These are phyloP conservation scores for Exophiala sp. DNA, from an alignment of 2,329 filamentous ascomycete genomes.

Conservation along the genomic window DNA sequence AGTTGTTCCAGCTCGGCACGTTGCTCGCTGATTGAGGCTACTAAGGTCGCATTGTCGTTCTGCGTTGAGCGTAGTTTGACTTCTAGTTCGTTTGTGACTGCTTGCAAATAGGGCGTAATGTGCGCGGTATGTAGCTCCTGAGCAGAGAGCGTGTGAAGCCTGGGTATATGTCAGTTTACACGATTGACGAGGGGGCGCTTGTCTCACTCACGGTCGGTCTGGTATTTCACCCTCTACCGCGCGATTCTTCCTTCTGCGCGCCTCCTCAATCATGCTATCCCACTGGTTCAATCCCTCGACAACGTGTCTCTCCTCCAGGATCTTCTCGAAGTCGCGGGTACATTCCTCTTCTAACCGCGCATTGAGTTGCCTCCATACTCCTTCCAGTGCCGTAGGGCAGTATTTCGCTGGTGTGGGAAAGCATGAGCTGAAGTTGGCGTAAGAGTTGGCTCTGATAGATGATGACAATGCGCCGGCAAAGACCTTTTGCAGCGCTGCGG, in stretches of 20 bases:
- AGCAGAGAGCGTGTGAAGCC: constrained; percentile 54
- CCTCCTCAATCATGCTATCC: constrained; percentile 55
- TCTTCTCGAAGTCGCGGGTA: constrained; percentile 55
- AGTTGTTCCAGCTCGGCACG: constrained; percentile 53
- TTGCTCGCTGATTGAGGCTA: constrained; percentile 49
- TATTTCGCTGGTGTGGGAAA: constrained; percentile 58
- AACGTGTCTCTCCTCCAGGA: constrained; percentile 52
- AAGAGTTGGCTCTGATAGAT: constrained; percentile 56
- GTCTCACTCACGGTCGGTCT: constrained; percentile 16
- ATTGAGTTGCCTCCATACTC: constrained; percentile 54
- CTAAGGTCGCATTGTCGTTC: constrained; percentile 48
- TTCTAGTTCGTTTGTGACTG: constrained; percentile 46
- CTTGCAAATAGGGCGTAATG: constrained; percentile 50
- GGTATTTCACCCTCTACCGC: constrained; percentile 22
- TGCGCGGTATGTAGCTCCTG: constrained; percentile 54
- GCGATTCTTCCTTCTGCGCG: constrained; percentile 47
- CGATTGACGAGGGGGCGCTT: neutral
- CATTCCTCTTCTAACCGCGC: constrained; percentile 53
- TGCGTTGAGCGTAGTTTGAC: constrained; percentile 47
- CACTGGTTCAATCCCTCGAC: constrained; percentile 55
- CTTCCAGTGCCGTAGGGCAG: constrained; percentile 51
- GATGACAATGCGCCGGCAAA: constrained; percentile 55
- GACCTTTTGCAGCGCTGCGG: constrained; percentile 54
- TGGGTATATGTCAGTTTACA: constrained; percentile 8
- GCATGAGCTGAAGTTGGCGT: constrained; percentile 57